Percentiles rank a stretch among this genome's conserved stretches.
phyloP scores from a whole-genome alignment of 345 rosid species.

The Aethionema arabicum region DNA sequence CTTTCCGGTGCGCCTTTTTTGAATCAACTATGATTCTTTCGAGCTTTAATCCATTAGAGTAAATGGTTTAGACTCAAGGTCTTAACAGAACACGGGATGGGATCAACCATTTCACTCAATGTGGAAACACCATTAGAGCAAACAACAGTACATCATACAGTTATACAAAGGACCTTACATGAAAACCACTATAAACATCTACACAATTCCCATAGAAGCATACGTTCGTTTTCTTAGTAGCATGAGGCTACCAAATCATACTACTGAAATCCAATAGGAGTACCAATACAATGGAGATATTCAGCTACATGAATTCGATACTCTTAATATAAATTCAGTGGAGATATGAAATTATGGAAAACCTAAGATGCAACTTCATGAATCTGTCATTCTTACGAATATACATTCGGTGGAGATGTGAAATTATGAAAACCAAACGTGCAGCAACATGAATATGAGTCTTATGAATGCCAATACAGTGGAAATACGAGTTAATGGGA shows the following conservation, averaged over 20 bases:
- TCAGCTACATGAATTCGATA: conserved; percentile 3
- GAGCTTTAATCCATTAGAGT: conserved; percentile 31
- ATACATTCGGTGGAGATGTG: neutral
- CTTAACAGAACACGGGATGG: neutral
- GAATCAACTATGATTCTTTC: conserved; percentile 23
- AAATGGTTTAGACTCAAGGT: conserved; percentile 29
- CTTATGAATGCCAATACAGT: neutral
- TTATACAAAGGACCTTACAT: neutral
- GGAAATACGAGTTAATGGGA: no score
- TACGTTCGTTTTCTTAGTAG: no score
- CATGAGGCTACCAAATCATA: neutral
- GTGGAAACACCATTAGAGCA: neutral
- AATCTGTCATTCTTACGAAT: neutral
- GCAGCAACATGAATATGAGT: neutral
- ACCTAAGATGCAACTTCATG: neutral
- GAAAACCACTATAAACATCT: no score
- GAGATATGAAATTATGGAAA: neutral
- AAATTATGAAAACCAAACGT: neutral
- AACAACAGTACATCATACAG: neutral
- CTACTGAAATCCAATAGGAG: neutral
- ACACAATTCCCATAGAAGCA: no score
- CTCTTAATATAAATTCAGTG: neutral
- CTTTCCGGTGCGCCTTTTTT: neutral
- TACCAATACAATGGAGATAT: neutral
- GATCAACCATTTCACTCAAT: conserved; percentile 20